Evolutionary conservation across 2,329 filamentous ascomycete genomes (phyloP).

Genomic region (Ascochyta rabiei): DNA sequence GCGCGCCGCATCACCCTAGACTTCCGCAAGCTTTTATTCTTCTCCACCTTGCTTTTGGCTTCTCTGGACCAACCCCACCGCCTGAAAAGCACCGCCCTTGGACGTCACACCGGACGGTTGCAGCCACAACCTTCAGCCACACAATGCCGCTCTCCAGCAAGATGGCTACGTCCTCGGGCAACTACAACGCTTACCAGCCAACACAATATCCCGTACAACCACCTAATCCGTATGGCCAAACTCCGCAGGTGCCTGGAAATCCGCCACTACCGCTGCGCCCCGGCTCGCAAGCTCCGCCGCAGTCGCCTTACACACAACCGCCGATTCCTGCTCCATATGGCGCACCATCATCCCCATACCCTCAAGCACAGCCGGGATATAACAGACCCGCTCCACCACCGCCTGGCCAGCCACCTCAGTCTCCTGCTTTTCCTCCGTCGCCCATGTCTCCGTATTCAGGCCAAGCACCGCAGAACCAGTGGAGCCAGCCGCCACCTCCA

Average conservation of each 20-base stretch:
- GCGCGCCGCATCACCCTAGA: constrained; percentile 28
- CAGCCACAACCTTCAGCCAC: constrained; percentile 25
- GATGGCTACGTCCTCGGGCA: constrained; percentile 29
- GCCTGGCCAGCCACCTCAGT: constrained; percentile 31
- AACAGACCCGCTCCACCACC: constrained; percentile 45
- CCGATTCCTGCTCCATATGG: constrained; percentile 46
- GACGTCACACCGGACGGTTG: constrained; percentile 13
- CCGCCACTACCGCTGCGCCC: constrained; percentile 44
- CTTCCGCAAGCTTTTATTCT: constrained; percentile 22
- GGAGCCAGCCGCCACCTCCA: constrained; percentile 36
- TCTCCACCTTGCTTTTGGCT: constrained; percentile 36
- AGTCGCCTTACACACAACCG: constrained; percentile 52
- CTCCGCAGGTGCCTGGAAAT: constrained; percentile 23
- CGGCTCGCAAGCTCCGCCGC: constrained; percentile 46
- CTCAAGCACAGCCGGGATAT: constrained; percentile 43
- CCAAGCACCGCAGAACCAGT: constrained; percentile 27
- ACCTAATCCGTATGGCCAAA: constrained; percentile 39
- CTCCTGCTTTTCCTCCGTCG: constrained; percentile 35
- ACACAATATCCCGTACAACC: constrained; percentile 29
- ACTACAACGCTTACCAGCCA: constrained; percentile 41
- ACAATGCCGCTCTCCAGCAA: constrained; percentile 34
- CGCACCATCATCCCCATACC: constrained; percentile 44
- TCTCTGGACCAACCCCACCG: constrained; percentile 28
- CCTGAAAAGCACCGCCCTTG: constrained; percentile 21
- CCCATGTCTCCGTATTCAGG: constrained; percentile 28